These are phyloP conservation scores for Cladophialophora bantiana DNA, from an alignment of 2,329 filamentous ascomycete genomes.

Conservation along the genomic window DNA sequence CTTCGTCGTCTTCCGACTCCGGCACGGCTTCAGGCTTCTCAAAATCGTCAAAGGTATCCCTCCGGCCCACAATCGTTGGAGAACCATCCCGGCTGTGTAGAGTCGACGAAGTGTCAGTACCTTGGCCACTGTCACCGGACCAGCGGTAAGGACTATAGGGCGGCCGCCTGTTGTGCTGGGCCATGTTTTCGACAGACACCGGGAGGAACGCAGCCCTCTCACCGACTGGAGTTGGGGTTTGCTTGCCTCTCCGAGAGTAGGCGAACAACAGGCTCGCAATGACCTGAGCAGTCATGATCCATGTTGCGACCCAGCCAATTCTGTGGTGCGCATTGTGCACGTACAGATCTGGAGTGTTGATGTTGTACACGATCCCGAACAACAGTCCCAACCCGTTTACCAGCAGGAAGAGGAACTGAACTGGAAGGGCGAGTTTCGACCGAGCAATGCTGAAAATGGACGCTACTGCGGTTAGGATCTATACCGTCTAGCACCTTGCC, in stretches of 20 bases:
- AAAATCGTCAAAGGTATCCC: slow-evolving; percentile 59
- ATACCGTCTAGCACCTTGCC: not conserved
- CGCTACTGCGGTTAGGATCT: slow-evolving; percentile 57
- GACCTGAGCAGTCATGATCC: slow-evolving; percentile 73
- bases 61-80: slow-evolving; percentile 58
- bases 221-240: slow-evolving; percentile 45
- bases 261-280: slow-evolving; percentile 70
- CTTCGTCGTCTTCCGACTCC: slow-evolving; percentile 55
- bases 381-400: slow-evolving; percentile 70
- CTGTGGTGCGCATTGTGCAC: slow-evolving; percentile 87
- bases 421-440: slow-evolving; percentile 74
- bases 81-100: slow-evolving; percentile 71
- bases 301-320: slow-evolving; percentile 83
- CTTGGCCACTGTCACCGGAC: slow-evolving; percentile 76
- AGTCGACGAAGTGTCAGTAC: slow-evolving; percentile 74
- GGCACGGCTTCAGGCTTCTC: slow-evolving; percentile 50
- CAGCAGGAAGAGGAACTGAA: slow-evolving; percentile 72
- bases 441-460: slow-evolving; percentile 85
- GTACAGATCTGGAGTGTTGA: slow-evolving; percentile 83
- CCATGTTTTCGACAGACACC: slow-evolving; percentile 64
- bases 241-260: slow-evolving; percentile 60
- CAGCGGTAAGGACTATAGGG: slow-evolving; percentile 59
- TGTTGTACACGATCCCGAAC: slow-evolving; percentile 75
- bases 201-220: slow-evolving; percentile 69
- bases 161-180: slow-evolving; percentile 55